A percentile compares a stretch with the other conserved stretches of the same genome.
phyloP scores from a whole-genome alignment of 345 rosid genomes.

The Physaria fendleri region DNA sequence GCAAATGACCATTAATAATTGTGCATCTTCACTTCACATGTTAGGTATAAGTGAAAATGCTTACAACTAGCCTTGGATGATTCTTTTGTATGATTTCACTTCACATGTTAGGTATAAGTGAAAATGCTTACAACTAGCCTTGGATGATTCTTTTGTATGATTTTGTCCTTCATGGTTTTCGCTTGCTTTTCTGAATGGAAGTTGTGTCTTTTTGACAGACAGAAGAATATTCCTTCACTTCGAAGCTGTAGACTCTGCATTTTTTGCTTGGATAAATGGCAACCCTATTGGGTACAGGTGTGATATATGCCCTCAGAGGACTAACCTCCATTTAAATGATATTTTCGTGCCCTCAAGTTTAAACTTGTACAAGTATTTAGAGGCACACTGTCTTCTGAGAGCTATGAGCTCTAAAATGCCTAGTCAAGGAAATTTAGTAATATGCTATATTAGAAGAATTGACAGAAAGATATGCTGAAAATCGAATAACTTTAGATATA shows the following conservation, averaged over 20 bases:
- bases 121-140: background rate
- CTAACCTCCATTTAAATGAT: background rate
- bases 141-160: background rate
- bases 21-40: background rate
- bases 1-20: too few relatives aligned
- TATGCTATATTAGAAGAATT: background rate
- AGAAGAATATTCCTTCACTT: slow-evolving; percentile 92
- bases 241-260: slow-evolving; percentile 97
- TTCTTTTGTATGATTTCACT: background rate
- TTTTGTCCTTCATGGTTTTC: background rate
- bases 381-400: background rate
- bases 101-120: background rate
- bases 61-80: background rate
- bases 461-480: background rate
- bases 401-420: slow-evolving; percentile 5
- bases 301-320: slow-evolving; percentile 1
- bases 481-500: background rate
- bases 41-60: background rate
- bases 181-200: slow-evolving; percentile 1
- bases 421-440: background rate
- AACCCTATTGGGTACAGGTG: slow-evolving; percentile 89
- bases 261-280: slow-evolving; percentile 88
- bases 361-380: background rate
- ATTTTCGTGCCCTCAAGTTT: background rate
- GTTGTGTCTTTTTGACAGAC: slow-evolving; percentile 40